A percentile compares a stretch with the other conserved stretches of the same genome.
phyloP scores from a whole-genome alignment of 2,329 filamentous ascomycete species.

The Colletotrichum tanaceti region DNA sequence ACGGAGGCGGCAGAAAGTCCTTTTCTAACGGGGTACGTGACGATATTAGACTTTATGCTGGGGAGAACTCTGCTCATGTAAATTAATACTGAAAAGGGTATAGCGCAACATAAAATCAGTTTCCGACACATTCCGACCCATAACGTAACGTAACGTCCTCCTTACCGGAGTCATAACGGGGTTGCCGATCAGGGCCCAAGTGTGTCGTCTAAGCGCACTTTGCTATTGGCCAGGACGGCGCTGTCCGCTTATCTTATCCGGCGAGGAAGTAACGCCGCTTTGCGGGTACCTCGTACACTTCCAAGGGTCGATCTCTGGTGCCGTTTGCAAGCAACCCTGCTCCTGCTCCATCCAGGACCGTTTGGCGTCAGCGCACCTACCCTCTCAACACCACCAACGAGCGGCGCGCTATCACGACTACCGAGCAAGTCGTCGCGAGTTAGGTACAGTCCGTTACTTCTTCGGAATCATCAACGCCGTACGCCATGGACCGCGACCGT shows the following conservation, averaged over 20 bases:
- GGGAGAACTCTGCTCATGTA: too few species aligned
- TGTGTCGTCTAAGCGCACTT: background rate
- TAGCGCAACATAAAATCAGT: too few species aligned
- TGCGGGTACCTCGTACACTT: slow-evolving; percentile 22
- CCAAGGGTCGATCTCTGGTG: slow-evolving; percentile 15
- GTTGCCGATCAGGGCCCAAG: too few species aligned
- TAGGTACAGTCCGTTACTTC: background rate
- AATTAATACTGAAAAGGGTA: too few species aligned
- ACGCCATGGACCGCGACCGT: slow-evolving; percentile 53
- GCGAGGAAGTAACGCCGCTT: slow-evolving; percentile 11
- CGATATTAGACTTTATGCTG: too few species aligned
- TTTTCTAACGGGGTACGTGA: too few species aligned
- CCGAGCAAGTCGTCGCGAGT: slow-evolving; percentile 9
- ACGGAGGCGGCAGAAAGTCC: too few species aligned
- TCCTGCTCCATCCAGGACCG: slow-evolving; percentile 35
- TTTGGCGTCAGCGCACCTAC: slow-evolving; percentile 24
- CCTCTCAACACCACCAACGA: slow-evolving; percentile 28
- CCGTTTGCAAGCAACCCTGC: slow-evolving; percentile 28
- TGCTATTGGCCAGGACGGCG: background rate
- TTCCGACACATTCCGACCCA: too few species aligned
- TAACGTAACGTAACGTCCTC: too few species aligned
- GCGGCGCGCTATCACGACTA: slow-evolving; percentile 25
- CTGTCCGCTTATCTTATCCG: slow-evolving; percentile 13
- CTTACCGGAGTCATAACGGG: too few species aligned
- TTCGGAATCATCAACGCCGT: background rate